Evolutionary conservation across 441 rosid genomes (phyloP).

Genomic region (Melastoma candidum): DNA sequence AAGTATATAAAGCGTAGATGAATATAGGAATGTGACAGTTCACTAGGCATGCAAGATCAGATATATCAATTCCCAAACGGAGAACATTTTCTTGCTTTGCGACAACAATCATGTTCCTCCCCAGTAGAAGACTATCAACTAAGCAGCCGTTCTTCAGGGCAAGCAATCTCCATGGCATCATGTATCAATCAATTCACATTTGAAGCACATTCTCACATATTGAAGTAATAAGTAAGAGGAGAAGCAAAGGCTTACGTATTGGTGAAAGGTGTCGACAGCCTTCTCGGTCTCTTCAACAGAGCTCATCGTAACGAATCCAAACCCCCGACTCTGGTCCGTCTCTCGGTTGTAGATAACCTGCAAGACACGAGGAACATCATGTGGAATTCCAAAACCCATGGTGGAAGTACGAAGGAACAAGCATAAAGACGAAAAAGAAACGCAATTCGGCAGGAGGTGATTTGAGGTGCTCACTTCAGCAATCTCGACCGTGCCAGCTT

Average conservation of each 20-base stretch:
- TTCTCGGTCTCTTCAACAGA: slow-evolving; percentile 53
- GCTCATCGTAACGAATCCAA: slow-evolving; percentile 97
- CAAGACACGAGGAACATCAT: slow-evolving; percentile 11
- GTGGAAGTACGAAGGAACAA: neutral
- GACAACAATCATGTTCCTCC: too few species aligned
- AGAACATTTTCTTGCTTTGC: too few species aligned
- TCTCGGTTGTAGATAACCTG: slow-evolving; percentile 85
- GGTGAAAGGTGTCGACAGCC: slow-evolving; percentile 10
- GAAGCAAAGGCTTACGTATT: slow-evolving; percentile 2
- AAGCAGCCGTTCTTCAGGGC: too few species aligned
- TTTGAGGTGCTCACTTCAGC: slow-evolving; percentile 37
- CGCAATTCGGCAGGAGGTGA: neutral
- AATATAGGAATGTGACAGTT: too few species aligned
- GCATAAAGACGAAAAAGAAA: neutral
- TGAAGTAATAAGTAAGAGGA: neutral
- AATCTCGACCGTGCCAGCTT: slow-evolving; percentile 84
- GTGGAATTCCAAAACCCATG: slow-evolving; percentile 2
- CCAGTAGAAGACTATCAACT: too few species aligned
- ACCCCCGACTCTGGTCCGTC: slow-evolving; percentile 84
- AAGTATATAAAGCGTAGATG: too few species aligned
- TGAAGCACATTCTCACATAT: too few species aligned
- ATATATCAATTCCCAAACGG: too few species aligned
- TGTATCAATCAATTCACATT: too few species aligned
- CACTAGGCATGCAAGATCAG: too few species aligned
- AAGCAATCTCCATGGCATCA: too few species aligned